These are phyloP conservation scores for Citrus hindsii DNA, from an alignment of 345 rosid genomes.

Conservation along the genomic window DNA sequence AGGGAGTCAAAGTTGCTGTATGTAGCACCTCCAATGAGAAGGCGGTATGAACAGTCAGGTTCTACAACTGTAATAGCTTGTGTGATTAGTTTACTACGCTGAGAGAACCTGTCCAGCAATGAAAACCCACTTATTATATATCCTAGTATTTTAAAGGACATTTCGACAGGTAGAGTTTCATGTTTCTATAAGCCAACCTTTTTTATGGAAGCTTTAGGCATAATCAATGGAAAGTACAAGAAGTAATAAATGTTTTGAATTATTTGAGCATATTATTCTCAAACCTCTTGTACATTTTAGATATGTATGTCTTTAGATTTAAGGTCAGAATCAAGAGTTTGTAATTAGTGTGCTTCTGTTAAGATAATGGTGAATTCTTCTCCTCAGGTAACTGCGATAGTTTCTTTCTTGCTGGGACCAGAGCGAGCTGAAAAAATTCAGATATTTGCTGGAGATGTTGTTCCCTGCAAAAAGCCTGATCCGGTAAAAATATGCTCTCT, in stretches of 20 bases:
- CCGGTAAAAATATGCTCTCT: conserved; percentile 42
- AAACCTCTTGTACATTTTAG: background rate
- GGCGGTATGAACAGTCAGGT: conserved; percentile 88
- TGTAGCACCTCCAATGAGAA: conserved; percentile 98
- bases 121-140: background rate
- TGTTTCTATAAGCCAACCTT: conserved; percentile 2
- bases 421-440: conserved; percentile 77
- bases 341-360: background rate
- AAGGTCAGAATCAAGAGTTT: background rate
- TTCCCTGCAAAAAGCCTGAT: conserved; percentile 90
- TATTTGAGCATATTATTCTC: conserved; percentile 1
- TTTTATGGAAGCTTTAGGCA: background rate
- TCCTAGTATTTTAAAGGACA: background rate
- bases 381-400: conserved; percentile 83
- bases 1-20: conserved; percentile 84
- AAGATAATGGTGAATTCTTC: background rate
- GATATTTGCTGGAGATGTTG: conserved; percentile 95
- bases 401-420: conserved; percentile 86
- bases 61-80: conserved; percentile 36
- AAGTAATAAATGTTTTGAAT: background rate
- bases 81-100: conserved; percentile 1
- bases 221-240: background rate
- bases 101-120: background rate
- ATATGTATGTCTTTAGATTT: background rate
- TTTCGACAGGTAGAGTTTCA: background rate